These are phyloP conservation scores for Arthonia radiata DNA, from an alignment of 495 filamentous ascomycete genomes.

Conservation along the genomic window DNA sequence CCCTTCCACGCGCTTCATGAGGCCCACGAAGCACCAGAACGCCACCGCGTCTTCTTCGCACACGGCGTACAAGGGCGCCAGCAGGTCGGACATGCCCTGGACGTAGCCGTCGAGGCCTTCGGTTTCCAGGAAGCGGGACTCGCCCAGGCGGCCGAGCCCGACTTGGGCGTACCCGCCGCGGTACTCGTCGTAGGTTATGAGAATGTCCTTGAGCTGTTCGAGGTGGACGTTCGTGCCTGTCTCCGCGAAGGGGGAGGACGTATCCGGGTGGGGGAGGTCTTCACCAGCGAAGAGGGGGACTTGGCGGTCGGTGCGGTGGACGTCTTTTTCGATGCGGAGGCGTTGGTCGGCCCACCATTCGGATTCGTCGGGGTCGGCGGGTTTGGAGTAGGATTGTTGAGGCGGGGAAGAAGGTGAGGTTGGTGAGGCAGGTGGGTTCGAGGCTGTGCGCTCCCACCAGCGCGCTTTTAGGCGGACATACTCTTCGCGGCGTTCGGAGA, in stretches of 20 bases:
- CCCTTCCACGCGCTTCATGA: constrained; percentile 93
- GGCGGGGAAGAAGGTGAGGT: background rate
- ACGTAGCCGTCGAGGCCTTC: too few relatives aligned
- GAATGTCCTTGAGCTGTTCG: constrained; percentile 98
- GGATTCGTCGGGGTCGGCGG: constrained; percentile 2
- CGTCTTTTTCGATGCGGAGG: constrained; percentile 67
- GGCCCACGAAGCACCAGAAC: constrained; percentile 88
- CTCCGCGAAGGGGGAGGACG: constrained; percentile 79
- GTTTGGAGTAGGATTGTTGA: constrained; percentile 1
- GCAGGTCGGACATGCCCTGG: constrained; percentile 93
- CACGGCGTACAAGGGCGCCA: constrained; percentile 88
- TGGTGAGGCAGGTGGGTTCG: background rate
- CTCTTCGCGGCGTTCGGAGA: constrained; percentile 72
- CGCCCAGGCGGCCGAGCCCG: too few relatives aligned
- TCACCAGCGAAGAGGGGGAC: constrained; percentile 88
- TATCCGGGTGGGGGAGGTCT: constrained; percentile 94
- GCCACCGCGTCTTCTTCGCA: constrained; percentile 91
- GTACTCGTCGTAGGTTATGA: constrained; percentile 92
- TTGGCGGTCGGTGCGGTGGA: constrained; percentile 83
- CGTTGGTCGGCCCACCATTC: constrained; percentile 3
- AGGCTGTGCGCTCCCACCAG: constrained; percentile 64
- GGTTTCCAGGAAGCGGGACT: too few relatives aligned
- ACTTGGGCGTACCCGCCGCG: constrained; percentile 69
- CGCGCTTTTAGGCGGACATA: constrained; percentile 81
- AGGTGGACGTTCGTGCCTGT: constrained; percentile 89